Evolutionary conservation across 1,139 yeast genomes (phyloP).

Genomic region (Scheffersomyces segobiensis): DNA sequence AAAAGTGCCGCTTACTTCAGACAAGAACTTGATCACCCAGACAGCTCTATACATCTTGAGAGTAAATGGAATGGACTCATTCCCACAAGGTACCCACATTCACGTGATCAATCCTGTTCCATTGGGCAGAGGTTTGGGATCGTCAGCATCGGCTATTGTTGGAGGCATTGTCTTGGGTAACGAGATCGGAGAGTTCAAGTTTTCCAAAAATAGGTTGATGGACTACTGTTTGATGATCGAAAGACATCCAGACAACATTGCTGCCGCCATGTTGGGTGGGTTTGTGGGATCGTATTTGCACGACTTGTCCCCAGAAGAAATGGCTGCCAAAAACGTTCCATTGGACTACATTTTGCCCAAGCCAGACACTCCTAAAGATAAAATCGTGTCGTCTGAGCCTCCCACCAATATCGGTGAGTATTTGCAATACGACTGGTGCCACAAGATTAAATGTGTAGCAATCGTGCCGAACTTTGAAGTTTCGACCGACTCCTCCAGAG

Average conservation of each 20-base stretch:
- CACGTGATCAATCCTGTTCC: slow-evolving; percentile 90
- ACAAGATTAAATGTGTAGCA: slow-evolving; percentile 80
- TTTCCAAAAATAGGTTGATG: slow-evolving; percentile 77
- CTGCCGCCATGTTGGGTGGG: slow-evolving; percentile 99
- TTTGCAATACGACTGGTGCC: slow-evolving; percentile 81
- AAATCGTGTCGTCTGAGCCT: slow-evolving; percentile 44
- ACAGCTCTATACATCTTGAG: slow-evolving; percentile 90
- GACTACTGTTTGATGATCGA: slow-evolving; percentile 97
- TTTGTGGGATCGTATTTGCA: slow-evolving; percentile 93
- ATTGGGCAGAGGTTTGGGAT: slow-evolving; percentile 93
- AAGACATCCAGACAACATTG: slow-evolving; percentile 96
- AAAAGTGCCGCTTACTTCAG: slow-evolving; percentile 75
- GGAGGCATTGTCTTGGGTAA: slow-evolving; percentile 95
- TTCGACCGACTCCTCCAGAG: slow-evolving; percentile 86
- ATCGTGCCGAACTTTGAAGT: slow-evolving; percentile 93
- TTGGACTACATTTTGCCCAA: slow-evolving; percentile 81
- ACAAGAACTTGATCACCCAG: slow-evolving; percentile 81
- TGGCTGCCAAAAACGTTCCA: slow-evolving; percentile 76
- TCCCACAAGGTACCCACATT: slow-evolving; percentile 83
- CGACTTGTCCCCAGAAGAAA: slow-evolving; percentile 71
- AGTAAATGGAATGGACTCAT: slow-evolving; percentile 69
- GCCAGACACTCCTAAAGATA: slow-evolving; percentile 61
- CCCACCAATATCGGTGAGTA: slow-evolving; percentile 90
- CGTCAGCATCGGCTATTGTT: slow-evolving; percentile 98
- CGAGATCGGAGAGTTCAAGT: slow-evolving; percentile 71